These are phyloP conservation scores for Hibiscus trionum DNA, from an alignment of 345 rosid species.

Conservation along the genomic window DNA sequence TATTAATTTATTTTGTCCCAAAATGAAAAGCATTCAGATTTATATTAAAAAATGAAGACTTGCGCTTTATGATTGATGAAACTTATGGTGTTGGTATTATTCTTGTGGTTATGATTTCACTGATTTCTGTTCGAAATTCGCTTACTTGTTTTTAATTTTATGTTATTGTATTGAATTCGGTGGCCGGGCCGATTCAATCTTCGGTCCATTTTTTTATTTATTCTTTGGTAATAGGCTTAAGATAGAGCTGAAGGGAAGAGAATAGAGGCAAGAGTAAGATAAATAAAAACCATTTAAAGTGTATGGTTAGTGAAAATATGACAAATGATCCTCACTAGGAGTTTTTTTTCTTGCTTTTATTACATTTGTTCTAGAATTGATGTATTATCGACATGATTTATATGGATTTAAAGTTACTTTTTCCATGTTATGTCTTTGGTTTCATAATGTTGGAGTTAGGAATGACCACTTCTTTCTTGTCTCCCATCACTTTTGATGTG, in stretches of 20 bases:
- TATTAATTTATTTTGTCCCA: not conserved
- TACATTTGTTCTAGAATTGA: not conserved
- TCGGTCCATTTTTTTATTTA: not conserved
- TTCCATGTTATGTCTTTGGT: not conserved
- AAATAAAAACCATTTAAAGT: not conserved
- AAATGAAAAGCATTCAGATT: not conserved
- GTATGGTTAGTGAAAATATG: too few species aligned
- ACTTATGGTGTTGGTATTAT: not conserved
- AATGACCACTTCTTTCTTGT: not conserved
- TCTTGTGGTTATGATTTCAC: not conserved
- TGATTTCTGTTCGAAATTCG: not conserved
- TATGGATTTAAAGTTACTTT: not conserved
- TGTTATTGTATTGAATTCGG: not conserved
- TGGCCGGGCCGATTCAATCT: not conserved
- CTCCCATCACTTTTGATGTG: constrained; percentile 7
- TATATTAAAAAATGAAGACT: not conserved
- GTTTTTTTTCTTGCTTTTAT: too few species aligned
- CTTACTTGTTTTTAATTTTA: not conserved
- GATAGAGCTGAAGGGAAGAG: not conserved
- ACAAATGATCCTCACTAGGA: too few species aligned
- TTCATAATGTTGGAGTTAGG: constrained; percentile 6
- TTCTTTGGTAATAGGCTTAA: not conserved
- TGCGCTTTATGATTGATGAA: not conserved
- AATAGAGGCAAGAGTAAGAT: not conserved
- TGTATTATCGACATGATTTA: not conserved